These are phyloP conservation scores for Pichia paraexigua DNA, from an alignment of 805 yeast genomes.

Conservation along the genomic window DNA sequence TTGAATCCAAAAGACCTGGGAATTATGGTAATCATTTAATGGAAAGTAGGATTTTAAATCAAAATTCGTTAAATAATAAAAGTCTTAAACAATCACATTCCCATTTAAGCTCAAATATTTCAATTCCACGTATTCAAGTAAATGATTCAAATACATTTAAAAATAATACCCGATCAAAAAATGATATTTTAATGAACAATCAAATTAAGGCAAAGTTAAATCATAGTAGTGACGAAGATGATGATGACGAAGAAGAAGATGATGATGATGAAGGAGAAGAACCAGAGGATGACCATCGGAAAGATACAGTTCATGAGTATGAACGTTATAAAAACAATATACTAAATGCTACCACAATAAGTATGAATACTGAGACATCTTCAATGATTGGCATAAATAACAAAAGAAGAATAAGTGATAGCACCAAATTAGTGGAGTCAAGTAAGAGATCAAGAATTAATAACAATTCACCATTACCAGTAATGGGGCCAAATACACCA, in stretches of 20 bases:
- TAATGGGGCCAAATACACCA: slow-evolving; percentile 1
- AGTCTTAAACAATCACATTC: neutral
- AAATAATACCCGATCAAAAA: neutral
- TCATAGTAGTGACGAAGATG: neutral
- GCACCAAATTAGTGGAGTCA: neutral
- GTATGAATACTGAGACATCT: neutral
- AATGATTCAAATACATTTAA: neutral
- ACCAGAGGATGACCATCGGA: slow-evolving; percentile 1
- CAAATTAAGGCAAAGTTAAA: neutral
- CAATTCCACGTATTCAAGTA: neutral
- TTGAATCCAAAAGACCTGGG: slow-evolving; percentile 57
- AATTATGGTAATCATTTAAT: slow-evolving; percentile 54
- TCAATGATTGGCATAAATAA: neutral
- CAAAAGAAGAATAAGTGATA: neutral
- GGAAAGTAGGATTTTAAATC: slow-evolving; percentile 10
- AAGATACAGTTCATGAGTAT: slow-evolving; percentile 1
- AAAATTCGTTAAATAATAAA: neutral
- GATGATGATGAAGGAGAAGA: slow-evolving; percentile 10
- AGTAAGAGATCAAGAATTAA: neutral
- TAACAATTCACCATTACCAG: neutral
- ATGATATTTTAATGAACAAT: neutral
- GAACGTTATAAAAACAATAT: neutral
- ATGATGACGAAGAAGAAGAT: slow-evolving; percentile 11
- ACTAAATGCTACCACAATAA: neutral
- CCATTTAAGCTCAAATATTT: neutral